These are phyloP conservation scores for Xerocomellus dryophilus DNA, from an alignment of 768 basidiomycete species.

Conservation along the genomic window DNA sequence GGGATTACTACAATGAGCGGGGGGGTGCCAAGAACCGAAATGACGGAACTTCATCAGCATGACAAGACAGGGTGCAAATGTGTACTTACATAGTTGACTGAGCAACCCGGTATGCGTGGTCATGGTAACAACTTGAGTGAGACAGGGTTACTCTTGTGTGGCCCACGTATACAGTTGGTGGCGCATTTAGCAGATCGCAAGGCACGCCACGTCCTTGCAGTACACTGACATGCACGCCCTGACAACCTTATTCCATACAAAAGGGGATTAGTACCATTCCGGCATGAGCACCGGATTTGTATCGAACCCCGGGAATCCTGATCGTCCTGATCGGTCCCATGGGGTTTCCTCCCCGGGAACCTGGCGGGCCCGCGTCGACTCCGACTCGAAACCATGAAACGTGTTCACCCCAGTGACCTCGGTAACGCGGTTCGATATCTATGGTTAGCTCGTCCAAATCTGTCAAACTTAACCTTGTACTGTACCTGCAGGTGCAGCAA, in stretches of 20 bases:
- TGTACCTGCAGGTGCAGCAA: constrained; percentile 2
- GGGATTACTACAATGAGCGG: neutral
- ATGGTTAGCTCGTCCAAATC: constrained; percentile 3
- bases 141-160: neutral
- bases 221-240: constrained; percentile 1
- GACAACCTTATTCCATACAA: constrained; percentile 5
- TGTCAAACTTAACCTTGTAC: constrained; percentile 26
- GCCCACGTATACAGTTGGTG: neutral
- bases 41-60: neutral
- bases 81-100: neutral
- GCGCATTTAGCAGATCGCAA: neutral
- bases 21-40: neutral
- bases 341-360: neutral
- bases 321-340: neutral
- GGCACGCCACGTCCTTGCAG: neutral
- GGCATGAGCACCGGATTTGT: neutral
- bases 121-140: neutral
- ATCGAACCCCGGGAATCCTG: neutral
- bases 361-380: constrained; percentile 6
- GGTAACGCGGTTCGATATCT: neutral
- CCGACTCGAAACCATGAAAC: constrained; percentile 7
- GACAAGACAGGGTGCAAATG: neutral
- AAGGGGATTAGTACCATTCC: neutral
- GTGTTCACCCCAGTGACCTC: neutral
- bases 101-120: neutral